Conservation (phyloP, 352 stramenopile species). For the Pythium dissimile region DNA sequence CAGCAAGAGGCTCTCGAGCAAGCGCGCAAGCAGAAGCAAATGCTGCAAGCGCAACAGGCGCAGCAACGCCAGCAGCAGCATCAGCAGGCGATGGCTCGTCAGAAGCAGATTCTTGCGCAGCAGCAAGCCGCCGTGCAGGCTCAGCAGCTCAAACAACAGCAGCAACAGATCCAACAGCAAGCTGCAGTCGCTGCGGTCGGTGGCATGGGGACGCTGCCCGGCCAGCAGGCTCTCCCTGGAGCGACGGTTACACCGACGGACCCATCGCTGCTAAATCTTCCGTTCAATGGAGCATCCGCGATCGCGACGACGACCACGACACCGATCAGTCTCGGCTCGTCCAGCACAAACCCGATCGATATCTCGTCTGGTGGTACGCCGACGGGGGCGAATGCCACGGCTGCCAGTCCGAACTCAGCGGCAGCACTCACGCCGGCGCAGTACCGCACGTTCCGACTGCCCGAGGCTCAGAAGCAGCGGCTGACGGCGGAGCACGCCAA, state of each 20-base stretch:
- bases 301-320: slow-evolving; percentile 22
- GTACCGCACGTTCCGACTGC: slow-evolving; percentile 73
- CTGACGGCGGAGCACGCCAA: slow-evolving; percentile 68
- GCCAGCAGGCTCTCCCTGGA: not conserved
- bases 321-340: slow-evolving; percentile 23
- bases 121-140: slow-evolving; percentile 19
- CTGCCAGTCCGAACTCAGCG: slow-evolving; percentile 2
- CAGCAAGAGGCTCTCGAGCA: slow-evolving; percentile 61
- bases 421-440: slow-evolving; percentile 54
- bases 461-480: slow-evolving; percentile 60
- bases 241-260: slow-evolving; percentile 5
- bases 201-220: slow-evolving; percentile 10
- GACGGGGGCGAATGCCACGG: slow-evolving; percentile 1
- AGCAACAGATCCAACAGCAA: slow-evolving; percentile 6
- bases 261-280: slow-evolving; percentile 10
- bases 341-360: slow-evolving; percentile 50
- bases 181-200: slow-evolving; percentile 1
- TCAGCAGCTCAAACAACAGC: slow-evolving; percentile 12
- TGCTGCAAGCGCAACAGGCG: slow-evolving; percentile 37
- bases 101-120: slow-evolving; percentile 45
- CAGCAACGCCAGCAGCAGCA: slow-evolving; percentile 36
- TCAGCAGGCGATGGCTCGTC: slow-evolving; percentile 18
- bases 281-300: slow-evolving; percentile 2
- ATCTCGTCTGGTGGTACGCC: slow-evolving; percentile 30
- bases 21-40: slow-evolving; percentile 63